A percentile compares a stretch with the other conserved stretches of the same genome.
phyloP scores from a whole-genome alignment of 768 basidiomycete genomes.

The Boletus tylopilopsis region DNA sequence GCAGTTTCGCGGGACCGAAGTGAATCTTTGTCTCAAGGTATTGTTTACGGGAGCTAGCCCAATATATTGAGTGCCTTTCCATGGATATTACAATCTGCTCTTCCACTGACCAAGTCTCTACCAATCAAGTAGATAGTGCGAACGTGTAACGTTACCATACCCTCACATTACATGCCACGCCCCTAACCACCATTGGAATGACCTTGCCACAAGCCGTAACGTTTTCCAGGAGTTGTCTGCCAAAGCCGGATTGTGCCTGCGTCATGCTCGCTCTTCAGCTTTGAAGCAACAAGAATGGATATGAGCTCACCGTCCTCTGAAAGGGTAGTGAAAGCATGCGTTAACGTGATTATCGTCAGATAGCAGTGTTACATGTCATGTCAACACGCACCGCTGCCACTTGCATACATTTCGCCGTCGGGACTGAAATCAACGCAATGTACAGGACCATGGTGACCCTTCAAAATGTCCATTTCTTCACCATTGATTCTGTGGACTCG shows the following conservation, averaged over 20 bases:
- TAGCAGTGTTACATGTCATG: slow-evolving; percentile 1
- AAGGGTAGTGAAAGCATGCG: slow-evolving; percentile 5
- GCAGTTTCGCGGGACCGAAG: too few relatives aligned
- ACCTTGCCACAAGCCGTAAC: slow-evolving; percentile 89
- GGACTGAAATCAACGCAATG: slow-evolving; percentile 93
- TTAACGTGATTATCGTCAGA: slow-evolving; percentile 11
- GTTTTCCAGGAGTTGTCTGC: slow-evolving; percentile 94
- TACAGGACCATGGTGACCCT: slow-evolving; percentile 97
- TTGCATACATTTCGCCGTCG: slow-evolving; percentile 96
- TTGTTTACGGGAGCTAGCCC: too few relatives aligned
- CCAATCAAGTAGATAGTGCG: slow-evolving; percentile 7
- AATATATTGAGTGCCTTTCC: too few relatives aligned
- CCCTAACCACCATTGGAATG: slow-evolving; percentile 38
- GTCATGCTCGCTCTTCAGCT: slow-evolving; percentile 6
- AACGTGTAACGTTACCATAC: slow-evolving; percentile 3
- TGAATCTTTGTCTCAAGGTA: too few relatives aligned
- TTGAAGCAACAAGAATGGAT: not conserved
- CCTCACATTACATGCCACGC: slow-evolving; percentile 2
- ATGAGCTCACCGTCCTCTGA: slow-evolving; percentile 67
- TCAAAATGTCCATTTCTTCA: slow-evolving; percentile 85
- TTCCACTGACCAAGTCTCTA: too few relatives aligned
- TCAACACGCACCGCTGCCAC: slow-evolving; percentile 79
- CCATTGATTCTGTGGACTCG: slow-evolving; percentile 89
- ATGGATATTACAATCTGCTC: too few relatives aligned
- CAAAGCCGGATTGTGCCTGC: slow-evolving; percentile 91